Evolutionary conservation across 371 early-diverging fungal genomes (phyloP).

Genomic region (Blastocladiella emersonii): DNA sequence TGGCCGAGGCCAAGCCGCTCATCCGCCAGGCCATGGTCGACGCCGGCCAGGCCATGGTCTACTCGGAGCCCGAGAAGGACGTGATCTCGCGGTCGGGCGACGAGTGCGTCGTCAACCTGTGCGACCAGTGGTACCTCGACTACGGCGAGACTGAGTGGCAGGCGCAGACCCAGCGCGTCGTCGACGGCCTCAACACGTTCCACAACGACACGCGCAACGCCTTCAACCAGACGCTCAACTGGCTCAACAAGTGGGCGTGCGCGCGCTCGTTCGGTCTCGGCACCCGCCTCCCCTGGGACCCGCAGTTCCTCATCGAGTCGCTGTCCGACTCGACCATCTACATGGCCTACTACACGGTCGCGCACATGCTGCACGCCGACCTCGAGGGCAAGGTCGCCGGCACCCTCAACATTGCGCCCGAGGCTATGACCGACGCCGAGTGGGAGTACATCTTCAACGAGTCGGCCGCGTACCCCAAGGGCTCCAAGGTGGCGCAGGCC

Average conservation of each 20-base stretch:
- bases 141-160: constrained; percentile 95
- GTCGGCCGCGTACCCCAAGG: constrained; percentile 45
- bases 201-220: constrained; percentile 75
- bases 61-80: constrained; percentile 92
- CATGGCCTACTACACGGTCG: constrained; percentile 99
- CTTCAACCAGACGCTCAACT: constrained; percentile 79
- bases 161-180: constrained; percentile 11
- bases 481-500: constrained; percentile 39
- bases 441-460: constrained; percentile 91
- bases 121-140: constrained; percentile 99
- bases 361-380: constrained; percentile 80
- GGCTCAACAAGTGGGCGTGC: constrained; percentile 99
- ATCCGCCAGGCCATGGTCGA: constrained; percentile 64
- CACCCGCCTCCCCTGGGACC: constrained; percentile 94
- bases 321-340: constrained; percentile 99
- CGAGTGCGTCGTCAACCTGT: constrained; percentile 95
- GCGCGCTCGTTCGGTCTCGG: constrained; percentile 97
- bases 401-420: constrained; percentile 61
- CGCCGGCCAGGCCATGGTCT: constrained; percentile 60
- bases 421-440: constrained; percentile 83
- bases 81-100: constrained; percentile 96
- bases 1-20: constrained; percentile 82
- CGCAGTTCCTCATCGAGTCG: constrained; percentile 93
- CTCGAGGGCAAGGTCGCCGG: constrained; percentile 75
- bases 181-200: constrained; percentile 75